Conservation (phyloP, 352 stramenopile genomes). For the Discostella stelligera region DNA sequence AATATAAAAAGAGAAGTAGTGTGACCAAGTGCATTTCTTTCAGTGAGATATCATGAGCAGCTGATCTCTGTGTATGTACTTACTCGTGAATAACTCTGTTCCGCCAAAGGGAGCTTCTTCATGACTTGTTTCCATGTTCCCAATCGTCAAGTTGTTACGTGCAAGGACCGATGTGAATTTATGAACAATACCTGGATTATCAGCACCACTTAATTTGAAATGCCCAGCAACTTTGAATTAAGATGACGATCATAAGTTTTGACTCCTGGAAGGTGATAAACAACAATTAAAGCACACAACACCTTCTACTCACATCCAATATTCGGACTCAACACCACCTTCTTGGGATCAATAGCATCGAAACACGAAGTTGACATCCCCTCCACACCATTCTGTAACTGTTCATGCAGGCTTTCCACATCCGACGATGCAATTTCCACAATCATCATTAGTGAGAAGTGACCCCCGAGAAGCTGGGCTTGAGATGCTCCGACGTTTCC, state of each 20-base stretch:
- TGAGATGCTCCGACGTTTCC: conserved; percentile 70
- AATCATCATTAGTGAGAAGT: conserved; percentile 77
- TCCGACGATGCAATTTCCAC: conserved; percentile 50
- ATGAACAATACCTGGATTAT: conserved; percentile 74
- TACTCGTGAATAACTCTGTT: conserved; percentile 56
- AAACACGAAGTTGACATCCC: conserved; percentile 60
- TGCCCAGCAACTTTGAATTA: conserved; percentile 34
- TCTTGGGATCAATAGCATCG: conserved; percentile 46
- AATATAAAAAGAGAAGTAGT: not conserved
- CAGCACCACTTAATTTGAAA: conserved; percentile 64
- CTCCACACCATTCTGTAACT: conserved; percentile 39
- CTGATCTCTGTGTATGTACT: conserved; percentile 2
- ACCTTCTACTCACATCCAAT: conserved; percentile 36
- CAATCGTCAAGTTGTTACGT: conserved; percentile 62
- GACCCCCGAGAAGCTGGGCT: conserved; percentile 52
- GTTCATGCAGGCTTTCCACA: conserved; percentile 33
- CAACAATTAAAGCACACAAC: not conserved
- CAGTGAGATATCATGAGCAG: not conserved
- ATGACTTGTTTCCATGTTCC: conserved; percentile 68
- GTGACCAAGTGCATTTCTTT: not conserved
- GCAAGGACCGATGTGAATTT: conserved; percentile 65
- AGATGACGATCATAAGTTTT: conserved; percentile 5
- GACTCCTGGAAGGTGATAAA: not conserved
- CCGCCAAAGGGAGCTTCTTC: conserved; percentile 61
- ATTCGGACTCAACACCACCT: conserved; percentile 21